A percentile compares a stretch with the other conserved stretches of the same genome.
phyloP scores from a whole-genome alignment of 257 asterid genomes.

The Prunella vulgaris region DNA sequence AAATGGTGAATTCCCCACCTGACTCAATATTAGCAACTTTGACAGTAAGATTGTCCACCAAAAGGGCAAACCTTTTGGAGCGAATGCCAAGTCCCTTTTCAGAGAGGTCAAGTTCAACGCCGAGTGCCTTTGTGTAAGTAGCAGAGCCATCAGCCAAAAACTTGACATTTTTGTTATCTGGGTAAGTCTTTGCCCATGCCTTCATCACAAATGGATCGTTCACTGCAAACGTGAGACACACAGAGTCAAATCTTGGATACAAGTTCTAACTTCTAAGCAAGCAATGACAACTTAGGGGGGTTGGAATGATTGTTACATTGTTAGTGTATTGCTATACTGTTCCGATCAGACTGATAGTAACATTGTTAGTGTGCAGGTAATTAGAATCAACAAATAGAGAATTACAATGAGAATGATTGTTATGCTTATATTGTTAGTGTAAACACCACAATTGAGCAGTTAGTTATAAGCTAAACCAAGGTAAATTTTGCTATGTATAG shows the following conservation, averaged over 20 bases:
- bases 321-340: too few relatives aligned
- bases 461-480: neutral
- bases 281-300: neutral
- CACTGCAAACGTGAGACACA: slow-evolving; percentile 38
- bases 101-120: slow-evolving; percentile 75
- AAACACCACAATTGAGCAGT: neutral
- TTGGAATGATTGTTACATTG: too few relatives aligned
- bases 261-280: neutral
- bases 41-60: slow-evolving; percentile 80
- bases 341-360: too few relatives aligned
- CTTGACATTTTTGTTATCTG: slow-evolving; percentile 73
- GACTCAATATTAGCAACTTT: slow-evolving; percentile 71
- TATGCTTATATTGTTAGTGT: too few relatives aligned
- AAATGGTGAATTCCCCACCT: slow-evolving; percentile 90
- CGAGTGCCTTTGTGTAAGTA: slow-evolving; percentile 66
- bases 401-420: too few relatives aligned
- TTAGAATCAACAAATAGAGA: too few relatives aligned
- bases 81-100: slow-evolving; percentile 87
- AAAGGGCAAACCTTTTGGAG: slow-evolving; percentile 70
- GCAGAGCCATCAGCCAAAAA: slow-evolving; percentile 90
- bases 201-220: slow-evolving; percentile 96
- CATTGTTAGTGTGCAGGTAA: too few relatives aligned
- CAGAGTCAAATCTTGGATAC: neutral
- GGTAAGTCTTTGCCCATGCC: slow-evolving; percentile 94
- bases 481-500: neutral